phyloP scores from a whole-genome alignment of 2,329 filamentous ascomycete species.

The Pyrenophora teres region DNA sequence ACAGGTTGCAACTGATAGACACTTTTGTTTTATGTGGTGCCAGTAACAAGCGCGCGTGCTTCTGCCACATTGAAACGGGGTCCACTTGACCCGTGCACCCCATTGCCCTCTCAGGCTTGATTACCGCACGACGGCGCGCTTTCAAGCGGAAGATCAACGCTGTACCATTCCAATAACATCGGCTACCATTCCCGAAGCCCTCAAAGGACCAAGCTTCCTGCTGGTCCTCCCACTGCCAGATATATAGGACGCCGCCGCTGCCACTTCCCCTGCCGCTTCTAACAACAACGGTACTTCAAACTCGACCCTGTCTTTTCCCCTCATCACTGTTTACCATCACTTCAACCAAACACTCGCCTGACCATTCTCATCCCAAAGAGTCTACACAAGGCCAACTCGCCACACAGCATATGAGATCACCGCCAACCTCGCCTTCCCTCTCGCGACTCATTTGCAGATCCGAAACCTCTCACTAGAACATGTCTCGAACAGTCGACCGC shows the following conservation, averaged over 20 bases:
- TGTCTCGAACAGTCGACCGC: slow-evolving; percentile 36
- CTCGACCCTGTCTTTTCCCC: slow-evolving; percentile 9
- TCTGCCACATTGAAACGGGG: slow-evolving; percentile 33
- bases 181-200: slow-evolving; percentile 30
- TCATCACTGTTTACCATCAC: slow-evolving; percentile 5
- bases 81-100: slow-evolving; percentile 30
- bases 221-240: slow-evolving; percentile 38
- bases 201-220: slow-evolving; percentile 33
- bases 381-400: slow-evolving; percentile 23
- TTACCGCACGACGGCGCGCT: slow-evolving; percentile 32
- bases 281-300: slow-evolving; percentile 14
- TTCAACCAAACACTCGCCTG: slow-evolving; percentile 11
- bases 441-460: slow-evolving; percentile 26
- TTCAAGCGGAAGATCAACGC: slow-evolving; percentile 41
- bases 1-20: slow-evolving; percentile 35
- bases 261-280: slow-evolving; percentile 24
- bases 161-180: slow-evolving; percentile 38
- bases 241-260: slow-evolving; percentile 38
- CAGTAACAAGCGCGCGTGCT: slow-evolving; percentile 22
- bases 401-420: slow-evolving; percentile 37
- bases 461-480: slow-evolving; percentile 26
- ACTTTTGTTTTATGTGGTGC: slow-evolving; percentile 18
- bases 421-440: slow-evolving; percentile 28
- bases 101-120: slow-evolving; percentile 29
- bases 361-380: slow-evolving; percentile 4